Base-by-base conservation (phyloP, 1,284 basidiomycete species). In the Trichosporon sp. region DNA sequence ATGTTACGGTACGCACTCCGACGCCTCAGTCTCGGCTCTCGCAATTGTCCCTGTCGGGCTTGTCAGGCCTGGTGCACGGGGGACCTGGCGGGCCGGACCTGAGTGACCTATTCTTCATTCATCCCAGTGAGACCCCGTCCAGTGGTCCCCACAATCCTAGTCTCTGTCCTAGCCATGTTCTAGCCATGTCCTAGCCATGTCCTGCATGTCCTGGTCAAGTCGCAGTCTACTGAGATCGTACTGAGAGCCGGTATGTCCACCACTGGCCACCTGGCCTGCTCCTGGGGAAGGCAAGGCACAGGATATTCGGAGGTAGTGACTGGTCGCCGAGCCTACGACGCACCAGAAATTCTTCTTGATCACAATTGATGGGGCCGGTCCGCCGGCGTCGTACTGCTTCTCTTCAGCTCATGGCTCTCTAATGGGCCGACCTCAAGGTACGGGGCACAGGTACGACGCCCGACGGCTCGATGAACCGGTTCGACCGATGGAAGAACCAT, bases 321-420 rank as follows among this genome's bases (percentile, higher is more conserved):
- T 10, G 38, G 38, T 40, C 26, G 26, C 26, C 26, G 43, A 46
- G 43, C 4, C 43, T 16, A 54, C 51, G 51, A 54, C 51, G 51
- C 51, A 54, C 51, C 51, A 26, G 16, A 16, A 54, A 54, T n/a
- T 26, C 8, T 21, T 54, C 19, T 21, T 54, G 51, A 54, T 54
- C 51, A 54, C 19, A 54, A 54, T 54, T 54, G 51, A 54, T 54
- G 51, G 1, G 38, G 8, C 51, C 51, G 51, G 51, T 19, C 51
- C 51, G 51, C 51, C 40, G 16, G 43, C 43, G 43, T 46, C 43
- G 43, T 7, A 46, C 40, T 26, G 26, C 26, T 26, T 26, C 26
- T 26, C 26, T 26, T 26, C 26, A 12, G 40, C 40, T 43, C 40
- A 12, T 11, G 40, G 14, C 37, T 11, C 40, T 8, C 40, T 43